Conservation (phyloP, 441 rosid species). For the Cnidoscolus chayamansa region DNA sequence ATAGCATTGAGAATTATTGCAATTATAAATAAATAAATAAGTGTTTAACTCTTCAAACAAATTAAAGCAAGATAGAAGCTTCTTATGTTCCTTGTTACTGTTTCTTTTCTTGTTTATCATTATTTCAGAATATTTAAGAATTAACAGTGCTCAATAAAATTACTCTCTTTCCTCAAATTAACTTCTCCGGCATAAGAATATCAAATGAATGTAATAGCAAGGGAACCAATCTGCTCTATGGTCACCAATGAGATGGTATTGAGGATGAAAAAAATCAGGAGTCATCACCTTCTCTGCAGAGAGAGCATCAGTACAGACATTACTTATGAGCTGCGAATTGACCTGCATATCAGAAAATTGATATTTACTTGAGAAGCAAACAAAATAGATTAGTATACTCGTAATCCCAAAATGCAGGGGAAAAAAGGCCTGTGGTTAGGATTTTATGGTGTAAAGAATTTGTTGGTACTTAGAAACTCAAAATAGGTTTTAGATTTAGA, state of each 20-base stretch:
- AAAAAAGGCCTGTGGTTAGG: not conserved
- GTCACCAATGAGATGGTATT: not conserved
- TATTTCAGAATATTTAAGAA: not conserved
- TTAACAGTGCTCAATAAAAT: not conserved
- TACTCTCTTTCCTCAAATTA: not conserved
- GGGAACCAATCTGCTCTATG: not conserved
- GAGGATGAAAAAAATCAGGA: not conserved
- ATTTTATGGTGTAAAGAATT: not conserved
- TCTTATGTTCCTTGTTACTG: not conserved
- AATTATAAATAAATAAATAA: not conserved
- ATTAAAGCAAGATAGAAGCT: not conserved
- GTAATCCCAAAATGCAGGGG: not conserved
- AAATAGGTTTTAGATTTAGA: not conserved
- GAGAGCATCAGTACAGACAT: conserved; percentile 95
- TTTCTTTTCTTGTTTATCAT: not conserved
- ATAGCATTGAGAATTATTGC: conserved; percentile 6
- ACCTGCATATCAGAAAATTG: conserved; percentile 44
- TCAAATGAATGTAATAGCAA: not conserved
- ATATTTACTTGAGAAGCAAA: not conserved
- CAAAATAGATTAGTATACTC: not conserved
- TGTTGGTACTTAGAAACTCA: not conserved
- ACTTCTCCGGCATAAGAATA: conserved; percentile 3
- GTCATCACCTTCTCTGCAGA: conserved; percentile 92
- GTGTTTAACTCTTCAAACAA: not conserved
- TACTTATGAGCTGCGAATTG: conserved; percentile 97